Conservation (phyloP, 164 flowering plant species). For the Tetracentron sinense region DNA sequence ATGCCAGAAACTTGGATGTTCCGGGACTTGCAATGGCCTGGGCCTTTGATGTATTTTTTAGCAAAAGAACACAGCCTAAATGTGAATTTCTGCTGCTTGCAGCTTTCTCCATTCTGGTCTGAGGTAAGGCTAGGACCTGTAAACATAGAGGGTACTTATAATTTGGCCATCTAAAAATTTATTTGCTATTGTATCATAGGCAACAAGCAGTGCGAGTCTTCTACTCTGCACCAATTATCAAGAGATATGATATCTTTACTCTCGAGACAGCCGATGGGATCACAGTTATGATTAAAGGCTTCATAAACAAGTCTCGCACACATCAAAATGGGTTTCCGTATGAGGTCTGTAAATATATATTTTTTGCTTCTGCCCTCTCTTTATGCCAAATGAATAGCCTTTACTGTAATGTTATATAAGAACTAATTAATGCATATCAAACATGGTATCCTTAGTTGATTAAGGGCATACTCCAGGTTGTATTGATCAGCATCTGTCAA, state of each 20-base stretch:
- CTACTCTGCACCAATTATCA: constrained; percentile 56
- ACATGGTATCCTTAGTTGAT: neutral
- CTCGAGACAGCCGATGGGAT: constrained; percentile 63
- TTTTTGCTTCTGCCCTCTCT: neutral
- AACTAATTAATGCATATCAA: no score
- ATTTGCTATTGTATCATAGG: constrained; percentile 26
- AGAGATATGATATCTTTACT: constrained; percentile 40
- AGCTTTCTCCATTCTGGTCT: neutral
- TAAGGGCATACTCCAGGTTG: neutral
- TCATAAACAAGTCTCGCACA: constrained; percentile 45
- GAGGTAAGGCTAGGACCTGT: neutral
- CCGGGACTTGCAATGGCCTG: no score
- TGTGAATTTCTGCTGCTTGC: neutral
- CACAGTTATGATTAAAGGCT: constrained; percentile 38
- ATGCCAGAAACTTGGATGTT: no score
- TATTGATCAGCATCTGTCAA: neutral
- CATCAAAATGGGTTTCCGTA: constrained; percentile 51
- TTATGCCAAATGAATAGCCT: neutral
- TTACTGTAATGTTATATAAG: neutral
- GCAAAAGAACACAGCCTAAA: no score
- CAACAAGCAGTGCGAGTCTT: constrained; percentile 39
- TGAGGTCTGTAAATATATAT: constrained; percentile 32
- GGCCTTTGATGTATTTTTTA: no score
- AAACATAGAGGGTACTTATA: neutral
- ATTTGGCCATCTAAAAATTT: neutral